phyloP scores from a whole-genome alignment of 768 basidiomycete species.

The Suillus subluteus region DNA sequence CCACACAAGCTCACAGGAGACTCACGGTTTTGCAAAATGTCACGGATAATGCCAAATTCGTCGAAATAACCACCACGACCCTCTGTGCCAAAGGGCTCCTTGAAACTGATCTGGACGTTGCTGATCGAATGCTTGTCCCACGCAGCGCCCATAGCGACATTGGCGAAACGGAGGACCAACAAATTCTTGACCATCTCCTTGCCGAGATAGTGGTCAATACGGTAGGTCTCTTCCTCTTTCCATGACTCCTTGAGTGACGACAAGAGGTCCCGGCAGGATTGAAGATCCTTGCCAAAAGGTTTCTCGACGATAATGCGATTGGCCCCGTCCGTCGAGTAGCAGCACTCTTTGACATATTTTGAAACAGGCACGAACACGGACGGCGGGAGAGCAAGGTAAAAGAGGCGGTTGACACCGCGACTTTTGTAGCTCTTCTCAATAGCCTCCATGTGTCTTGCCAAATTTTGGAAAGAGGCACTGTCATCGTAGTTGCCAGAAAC shows the following conservation, averaged over 20 bases:
- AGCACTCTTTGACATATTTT: constrained; percentile 78
- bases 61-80: constrained; percentile 99
- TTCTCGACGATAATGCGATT: constrained; percentile 98
- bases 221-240: constrained; percentile 97
- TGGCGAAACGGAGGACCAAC: constrained; percentile 94
- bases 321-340: constrained; percentile 71
- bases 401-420: constrained; percentile 78
- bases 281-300: constrained; percentile 95
- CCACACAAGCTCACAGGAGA: constrained; percentile 25
- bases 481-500: constrained; percentile 90
- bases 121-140: constrained; percentile 97
- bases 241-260: constrained; percentile 81
- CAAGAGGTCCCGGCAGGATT: constrained; percentile 81
- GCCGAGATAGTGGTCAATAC: constrained; percentile 98
- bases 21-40: constrained; percentile 97
- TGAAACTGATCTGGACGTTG: constrained; percentile 99
- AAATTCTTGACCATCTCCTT: constrained; percentile 99
- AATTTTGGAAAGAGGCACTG: constrained; percentile 71
- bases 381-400: constrained; percentile 98
- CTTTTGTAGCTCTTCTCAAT: constrained; percentile 74
- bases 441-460: constrained; percentile 75
- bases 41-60: constrained; percentile 98
- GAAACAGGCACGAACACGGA: constrained; percentile 93
- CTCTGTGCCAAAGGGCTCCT: constrained; percentile 98
- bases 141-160: constrained; percentile 81